Conservation (phyloP, 352 stramenopile genomes). For the Phytopythium boreale region DNA sequence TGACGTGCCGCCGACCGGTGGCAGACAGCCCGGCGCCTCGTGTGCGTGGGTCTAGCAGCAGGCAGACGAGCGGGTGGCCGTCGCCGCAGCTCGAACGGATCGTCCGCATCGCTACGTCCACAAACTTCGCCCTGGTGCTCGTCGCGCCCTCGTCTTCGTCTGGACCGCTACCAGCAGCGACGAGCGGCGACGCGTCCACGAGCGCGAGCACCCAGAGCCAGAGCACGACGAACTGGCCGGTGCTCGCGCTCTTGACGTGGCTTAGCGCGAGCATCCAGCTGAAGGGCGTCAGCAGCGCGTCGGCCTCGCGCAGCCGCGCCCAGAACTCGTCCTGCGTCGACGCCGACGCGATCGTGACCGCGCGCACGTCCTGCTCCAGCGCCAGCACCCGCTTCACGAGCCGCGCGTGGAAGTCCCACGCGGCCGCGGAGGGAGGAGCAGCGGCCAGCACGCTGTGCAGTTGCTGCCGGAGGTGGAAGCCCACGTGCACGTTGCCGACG, state of each 20-base stretch:
- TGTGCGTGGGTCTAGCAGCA: slow-evolving; percentile 48
- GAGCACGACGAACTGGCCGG: slow-evolving; percentile 40
- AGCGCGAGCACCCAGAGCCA: slow-evolving; percentile 45
- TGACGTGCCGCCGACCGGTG: slow-evolving; percentile 36
- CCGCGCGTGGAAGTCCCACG: slow-evolving; percentile 17
- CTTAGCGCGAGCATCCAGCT: slow-evolving; percentile 41
- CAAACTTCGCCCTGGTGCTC: neutral
- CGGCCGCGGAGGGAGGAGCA: neutral
- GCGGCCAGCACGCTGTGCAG: slow-evolving; percentile 10
- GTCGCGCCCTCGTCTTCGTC: neutral
- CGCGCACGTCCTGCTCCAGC: slow-evolving; percentile 21
- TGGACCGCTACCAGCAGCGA: slow-evolving; percentile 11
- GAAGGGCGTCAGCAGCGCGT: slow-evolving; percentile 40
- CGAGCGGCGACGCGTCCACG: slow-evolving; percentile 10
- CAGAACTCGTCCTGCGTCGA: slow-evolving; percentile 27
- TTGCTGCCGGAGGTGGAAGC: slow-evolving; percentile 6
- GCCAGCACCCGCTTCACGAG: slow-evolving; percentile 24
- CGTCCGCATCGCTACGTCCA: slow-evolving; percentile 7
- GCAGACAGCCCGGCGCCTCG: slow-evolving; percentile 35
- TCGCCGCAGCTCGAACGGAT: slow-evolving; percentile 14
- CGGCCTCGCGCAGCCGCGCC: slow-evolving; percentile 23
- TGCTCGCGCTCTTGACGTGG: slow-evolving; percentile 26
- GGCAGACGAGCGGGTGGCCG: slow-evolving; percentile 37
- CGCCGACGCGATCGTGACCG: slow-evolving; percentile 7
- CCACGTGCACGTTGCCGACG: slow-evolving; percentile 10